These are phyloP conservation scores for Vigna hirtella DNA, from an alignment of 306 rosid genomes.

Conservation along the genomic window DNA sequence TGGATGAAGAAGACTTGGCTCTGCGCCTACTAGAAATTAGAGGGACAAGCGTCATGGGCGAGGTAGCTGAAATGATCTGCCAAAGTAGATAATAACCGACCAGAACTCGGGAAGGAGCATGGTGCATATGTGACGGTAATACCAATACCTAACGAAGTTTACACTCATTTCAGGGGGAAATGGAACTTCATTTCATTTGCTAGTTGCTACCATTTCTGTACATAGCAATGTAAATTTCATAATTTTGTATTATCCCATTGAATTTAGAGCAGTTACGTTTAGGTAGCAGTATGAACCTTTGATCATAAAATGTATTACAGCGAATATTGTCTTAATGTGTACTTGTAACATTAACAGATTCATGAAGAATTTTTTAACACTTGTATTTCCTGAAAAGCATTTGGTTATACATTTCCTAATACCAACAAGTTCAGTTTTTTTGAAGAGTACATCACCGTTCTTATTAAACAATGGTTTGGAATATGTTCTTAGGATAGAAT, in stretches of 20 bases:
- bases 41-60: slow-evolving; percentile 82
- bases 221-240: slow-evolving; percentile 44
- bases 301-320: neutral
- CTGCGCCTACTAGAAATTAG: slow-evolving; percentile 71
- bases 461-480: neutral
- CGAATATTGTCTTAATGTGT: neutral
- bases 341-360: neutral
- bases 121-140: slow-evolving; percentile 30
- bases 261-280: slow-evolving; percentile 25
- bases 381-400: neutral
- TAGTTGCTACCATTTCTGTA: slow-evolving; percentile 44
- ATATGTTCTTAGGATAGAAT: too few species aligned
- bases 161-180: slow-evolving; percentile 35
- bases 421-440: neutral
- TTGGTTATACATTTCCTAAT: neutral
- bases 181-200: slow-evolving; percentile 2
- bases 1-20: slow-evolving; percentile 90
- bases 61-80: slow-evolving; percentile 84
- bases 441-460: neutral
- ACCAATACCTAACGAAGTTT: slow-evolving; percentile 25
- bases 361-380: neutral
- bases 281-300: neutral
- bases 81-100: slow-evolving; percentile 46
- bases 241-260: slow-evolving; percentile 24
- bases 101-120: neutral